Conservation (phyloP, 2,329 filamentous ascomycete species). For the Pyrenochaeta sp. region DNA sequence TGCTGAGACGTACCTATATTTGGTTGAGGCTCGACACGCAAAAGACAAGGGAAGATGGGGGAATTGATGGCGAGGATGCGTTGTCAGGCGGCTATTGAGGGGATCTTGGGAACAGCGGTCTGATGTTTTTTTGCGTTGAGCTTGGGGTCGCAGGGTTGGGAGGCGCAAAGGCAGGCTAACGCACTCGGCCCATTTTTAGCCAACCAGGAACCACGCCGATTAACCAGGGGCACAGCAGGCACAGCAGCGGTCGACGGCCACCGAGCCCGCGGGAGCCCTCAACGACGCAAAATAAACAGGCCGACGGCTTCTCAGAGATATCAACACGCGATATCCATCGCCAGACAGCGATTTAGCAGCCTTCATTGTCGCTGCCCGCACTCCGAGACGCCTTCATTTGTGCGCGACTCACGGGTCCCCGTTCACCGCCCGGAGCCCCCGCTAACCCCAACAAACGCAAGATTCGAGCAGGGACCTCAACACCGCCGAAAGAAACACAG, state of each 20-base stretch:
- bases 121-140: conserved; percentile 49
- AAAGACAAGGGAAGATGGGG: conserved; percentile 15
- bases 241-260: conserved; percentile 15
- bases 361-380: conserved; percentile 2
- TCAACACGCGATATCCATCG: conserved; percentile 1
- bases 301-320: conserved; percentile 7
- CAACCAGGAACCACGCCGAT: conserved; percentile 13
- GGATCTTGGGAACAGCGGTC: conserved; percentile 41
- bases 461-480: conserved; percentile 43
- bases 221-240: conserved; percentile 23
- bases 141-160: conserved; percentile 34
- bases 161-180: conserved; percentile 29
- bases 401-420: conserved; percentile 39
- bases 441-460: conserved; percentile 38
- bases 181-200: conserved; percentile 16
- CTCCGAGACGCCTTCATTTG: conserved; percentile 12
- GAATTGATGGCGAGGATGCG: conserved; percentile 23
- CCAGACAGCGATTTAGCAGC: not conserved
- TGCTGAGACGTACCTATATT: conserved; percentile 47
- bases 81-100: conserved; percentile 32
- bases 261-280: conserved; percentile 6
- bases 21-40: conserved; percentile 32
- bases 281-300: conserved; percentile 4
- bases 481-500: conserved; percentile 32
- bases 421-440: conserved; percentile 42